Conservation (phyloP, 192 early-diverging fungal genomes). For the Kickxella alabastrina region DNA sequence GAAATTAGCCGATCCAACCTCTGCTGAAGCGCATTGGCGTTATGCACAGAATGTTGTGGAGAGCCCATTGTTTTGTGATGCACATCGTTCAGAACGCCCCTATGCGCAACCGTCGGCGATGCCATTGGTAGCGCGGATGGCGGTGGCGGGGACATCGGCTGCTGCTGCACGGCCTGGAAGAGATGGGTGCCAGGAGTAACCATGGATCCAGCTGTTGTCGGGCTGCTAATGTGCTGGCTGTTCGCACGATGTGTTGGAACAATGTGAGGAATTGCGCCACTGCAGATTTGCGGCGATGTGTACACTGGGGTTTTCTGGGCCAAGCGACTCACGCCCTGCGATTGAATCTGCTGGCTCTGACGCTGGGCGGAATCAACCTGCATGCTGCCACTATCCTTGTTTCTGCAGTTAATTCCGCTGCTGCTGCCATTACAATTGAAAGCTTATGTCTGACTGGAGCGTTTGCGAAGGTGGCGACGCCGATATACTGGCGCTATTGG, state of each 20-base stretch:
- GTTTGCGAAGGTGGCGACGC: too few relatives aligned
- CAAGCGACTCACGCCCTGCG: background rate
- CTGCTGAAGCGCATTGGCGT: background rate
- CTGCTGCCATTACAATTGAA: background rate
- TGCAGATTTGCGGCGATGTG: background rate
- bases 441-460: background rate
- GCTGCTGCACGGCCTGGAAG: slow-evolving; percentile 23
- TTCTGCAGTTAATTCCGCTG: too few relatives aligned
- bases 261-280: slow-evolving; percentile 10
- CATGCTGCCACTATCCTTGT: too few relatives aligned
- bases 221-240: slow-evolving; percentile 6
- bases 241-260: slow-evolving; percentile 26
- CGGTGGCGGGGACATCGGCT: slow-evolving; percentile 33
- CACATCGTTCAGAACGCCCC: slow-evolving; percentile 8
- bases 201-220: background rate
- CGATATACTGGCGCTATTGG: too few relatives aligned
- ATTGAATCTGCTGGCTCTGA: background rate
- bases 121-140: slow-evolving; percentile 8
- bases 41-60: slow-evolving; percentile 3
- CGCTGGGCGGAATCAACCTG: too few relatives aligned
- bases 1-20: slow-evolving; percentile 6
- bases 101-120: slow-evolving; percentile 25
- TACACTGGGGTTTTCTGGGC: background rate
- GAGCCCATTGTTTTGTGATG: slow-evolving; percentile 11
- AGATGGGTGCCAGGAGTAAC: background rate